Evolutionary conservation across 257 asterid genomes (phyloP).

Genomic region (Galeopsis tetrahit): DNA sequence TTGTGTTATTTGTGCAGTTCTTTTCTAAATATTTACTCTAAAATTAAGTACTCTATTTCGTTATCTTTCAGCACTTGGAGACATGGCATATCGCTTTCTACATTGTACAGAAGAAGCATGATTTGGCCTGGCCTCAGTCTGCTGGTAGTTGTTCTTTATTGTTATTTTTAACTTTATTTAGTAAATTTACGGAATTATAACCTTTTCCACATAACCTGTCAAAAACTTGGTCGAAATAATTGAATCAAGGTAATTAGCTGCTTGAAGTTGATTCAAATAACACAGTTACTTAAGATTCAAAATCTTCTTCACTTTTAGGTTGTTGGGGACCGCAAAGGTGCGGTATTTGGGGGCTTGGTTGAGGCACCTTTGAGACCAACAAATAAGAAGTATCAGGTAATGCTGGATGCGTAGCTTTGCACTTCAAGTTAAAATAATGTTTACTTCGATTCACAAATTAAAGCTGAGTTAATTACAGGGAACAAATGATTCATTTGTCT

Average conservation of each 20-base stretch:
- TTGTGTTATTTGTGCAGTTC: constrained; percentile 13
- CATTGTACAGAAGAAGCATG: constrained; percentile 89
- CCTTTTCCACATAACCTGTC: constrained; percentile 7
- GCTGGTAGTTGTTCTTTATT: constrained; percentile 59
- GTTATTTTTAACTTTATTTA: constrained; percentile 6
- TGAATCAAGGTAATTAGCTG: constrained; percentile 1
- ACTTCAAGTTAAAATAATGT: constrained; percentile 1
- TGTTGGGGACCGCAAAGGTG: constrained; percentile 90
- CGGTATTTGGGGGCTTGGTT: constrained; percentile 93
- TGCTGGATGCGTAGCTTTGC: constrained; percentile 21
- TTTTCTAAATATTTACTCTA: constrained; percentile 19
- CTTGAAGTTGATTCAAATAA: constrained; percentile 19
- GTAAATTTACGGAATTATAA: background rate
- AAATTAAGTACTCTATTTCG: constrained; percentile 14
- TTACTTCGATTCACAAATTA: constrained; percentile 20
- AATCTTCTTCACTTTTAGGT: constrained; percentile 52
- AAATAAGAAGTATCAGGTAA: constrained; percentile 88
- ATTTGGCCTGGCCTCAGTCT: constrained; percentile 91
- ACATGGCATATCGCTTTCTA: constrained; percentile 92
- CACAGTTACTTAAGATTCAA: background rate
- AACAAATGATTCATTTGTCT: constrained; percentile 72
- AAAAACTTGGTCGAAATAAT: background rate
- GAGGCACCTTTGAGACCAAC: constrained; percentile 87
- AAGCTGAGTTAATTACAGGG: constrained; percentile 55
- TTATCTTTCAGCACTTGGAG: constrained; percentile 81